Base-by-base conservation (phyloP, 768 basidiomycete genomes). In the Boletus pseudo-olivaceus region DNA sequence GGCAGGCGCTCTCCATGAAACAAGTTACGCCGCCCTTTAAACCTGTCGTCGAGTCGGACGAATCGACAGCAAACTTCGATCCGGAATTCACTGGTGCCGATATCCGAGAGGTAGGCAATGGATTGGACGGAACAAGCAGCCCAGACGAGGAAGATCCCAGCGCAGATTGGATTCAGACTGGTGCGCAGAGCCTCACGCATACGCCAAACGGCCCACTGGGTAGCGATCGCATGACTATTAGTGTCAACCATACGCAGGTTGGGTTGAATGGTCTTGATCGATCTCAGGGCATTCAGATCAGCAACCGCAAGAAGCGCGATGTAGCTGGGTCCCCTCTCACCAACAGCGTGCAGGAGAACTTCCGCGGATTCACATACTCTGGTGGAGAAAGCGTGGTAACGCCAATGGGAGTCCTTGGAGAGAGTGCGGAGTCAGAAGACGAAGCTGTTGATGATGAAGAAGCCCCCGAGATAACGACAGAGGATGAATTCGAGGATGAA, bases 11-110 rank as follows among this genome's bases (percentile, higher is more conserved):
- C 37, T 82, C 86, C 23, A 79, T 77, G 59, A 95, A 96, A 67
- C 90, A 96, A 67, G 84, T 94, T 42, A 92, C 94, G 0, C 96
- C 97, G 4, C 97, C 97, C 1, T 99, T 98, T 80, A 98, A 98
- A 69, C 97, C 97, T 23, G 80, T 88, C 56, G 97, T 99, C 58
- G 95, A 98, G 72, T 96, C 93, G 17, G 97, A 99, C 76, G 97
- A 99, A 73, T 93, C 89, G 15, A 93, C 93, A n/a, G 85, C 86
- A 59, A 98, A 98, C 76, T 99, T 99, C 67, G 97, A 99, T 69
- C 92, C 93, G 29, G 94, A 98, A 73, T 99, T 99, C 73, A 99
- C 97, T 5, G 81, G 84, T 26, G 88, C 92, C n/a, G 89, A 96
- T 68, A 78, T 98, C 48, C 81, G 85, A 15, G 85, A 91, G 57